Base-by-base conservation (phyloP, 2,329 filamentous ascomycete species). In the Ophiostoma perfectum region DNA sequence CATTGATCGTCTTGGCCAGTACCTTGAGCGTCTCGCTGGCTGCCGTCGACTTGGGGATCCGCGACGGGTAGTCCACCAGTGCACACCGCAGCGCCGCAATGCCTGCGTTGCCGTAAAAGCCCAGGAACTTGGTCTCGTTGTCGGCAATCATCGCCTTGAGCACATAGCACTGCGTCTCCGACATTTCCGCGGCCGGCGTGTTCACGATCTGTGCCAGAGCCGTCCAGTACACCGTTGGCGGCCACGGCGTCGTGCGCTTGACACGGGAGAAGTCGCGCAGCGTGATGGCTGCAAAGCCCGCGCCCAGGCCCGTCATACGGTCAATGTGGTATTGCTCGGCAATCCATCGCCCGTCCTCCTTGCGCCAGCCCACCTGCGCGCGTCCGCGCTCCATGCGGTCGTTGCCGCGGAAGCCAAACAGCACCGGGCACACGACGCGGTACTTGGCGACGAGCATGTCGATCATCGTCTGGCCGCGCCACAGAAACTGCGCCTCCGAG, bases 381-480 rank as follows among this genome's bases (percentile, higher is more conserved):
- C 88, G 85, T 0, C 92, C 92, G 11, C 82, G 81, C 63, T 87
- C 84, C 0, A 88, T 96, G 70, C 83, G 88, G 76, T 96, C 92
- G 71, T 82, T 87, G 38, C 92, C 93, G 60, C 86, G 84, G 72
- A 93, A 86, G 18, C 94, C 94, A 76, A 96, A 98, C 0, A 99
- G 81, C 1, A 93, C 88, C 0, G 95, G 94, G 74, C 92, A 96
- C 3, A 86, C 83, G 16, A 90, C 82, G 70, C 93, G 88, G 74
- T 91, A 90, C 77, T 98, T 97, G 67, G 93, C 89, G 74, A 93
- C 84, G 4, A 95, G 78, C 66, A 95, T 88, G 75, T 93, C 90
- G 67, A 91, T 88, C 72, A 95, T 81, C 0, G 87, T 82, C 62
- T 83, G 78, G n/a, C 86, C 88, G 65, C 87, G 83, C 81, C 86